A percentile compares a stretch with the other conserved stretches of the same genome.
phyloP scores from a whole-genome alignment of 345 rosid genomes.

The Crucihimalaya himalaica region DNA sequence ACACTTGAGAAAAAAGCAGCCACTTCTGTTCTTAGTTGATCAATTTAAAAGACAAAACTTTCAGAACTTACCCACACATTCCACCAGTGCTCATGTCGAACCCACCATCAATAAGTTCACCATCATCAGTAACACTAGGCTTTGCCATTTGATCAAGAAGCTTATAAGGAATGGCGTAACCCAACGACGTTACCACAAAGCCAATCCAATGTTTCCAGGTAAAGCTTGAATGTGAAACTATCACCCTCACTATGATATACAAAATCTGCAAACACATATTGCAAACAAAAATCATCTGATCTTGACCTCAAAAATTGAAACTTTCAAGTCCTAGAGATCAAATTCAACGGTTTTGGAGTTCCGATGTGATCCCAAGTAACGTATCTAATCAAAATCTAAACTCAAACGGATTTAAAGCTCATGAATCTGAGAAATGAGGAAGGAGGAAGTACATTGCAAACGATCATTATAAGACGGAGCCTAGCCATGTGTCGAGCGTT shows the following conservation, averaged over 20 bases:
- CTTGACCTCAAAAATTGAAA: not conserved
- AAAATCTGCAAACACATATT: conserved; percentile 50
- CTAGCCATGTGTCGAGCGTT: conserved; percentile 76
- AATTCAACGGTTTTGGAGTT: not conserved
- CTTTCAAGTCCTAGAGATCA: not conserved
- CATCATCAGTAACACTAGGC: conserved; percentile 65
- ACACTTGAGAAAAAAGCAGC: not conserved
- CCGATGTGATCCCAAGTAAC: not conserved
- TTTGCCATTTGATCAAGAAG: conserved; percentile 76
- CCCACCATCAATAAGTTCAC: conserved; percentile 88
- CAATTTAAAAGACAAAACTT: not conserved
- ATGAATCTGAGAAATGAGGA: conserved; percentile 2
- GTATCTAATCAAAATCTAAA: not conserved
- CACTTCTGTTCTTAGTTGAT: not conserved
- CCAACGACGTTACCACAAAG: conserved; percentile 62
- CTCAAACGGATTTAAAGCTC: not conserved
- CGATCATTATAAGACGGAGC: conserved; percentile 65
- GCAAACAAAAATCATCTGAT: not conserved
- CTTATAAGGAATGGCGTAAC: conserved; percentile 69
- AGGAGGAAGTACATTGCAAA: conserved; percentile 57
- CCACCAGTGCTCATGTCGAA: conserved; percentile 91
- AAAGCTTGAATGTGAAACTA: conserved; percentile 62
- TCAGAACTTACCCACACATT: conserved; percentile 69
- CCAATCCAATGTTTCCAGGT: conserved; percentile 87
- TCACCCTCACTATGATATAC: conserved; percentile 66